Conservation (phyloP, 352 stramenopile genomes). For the Pythium coloratum region DNA sequence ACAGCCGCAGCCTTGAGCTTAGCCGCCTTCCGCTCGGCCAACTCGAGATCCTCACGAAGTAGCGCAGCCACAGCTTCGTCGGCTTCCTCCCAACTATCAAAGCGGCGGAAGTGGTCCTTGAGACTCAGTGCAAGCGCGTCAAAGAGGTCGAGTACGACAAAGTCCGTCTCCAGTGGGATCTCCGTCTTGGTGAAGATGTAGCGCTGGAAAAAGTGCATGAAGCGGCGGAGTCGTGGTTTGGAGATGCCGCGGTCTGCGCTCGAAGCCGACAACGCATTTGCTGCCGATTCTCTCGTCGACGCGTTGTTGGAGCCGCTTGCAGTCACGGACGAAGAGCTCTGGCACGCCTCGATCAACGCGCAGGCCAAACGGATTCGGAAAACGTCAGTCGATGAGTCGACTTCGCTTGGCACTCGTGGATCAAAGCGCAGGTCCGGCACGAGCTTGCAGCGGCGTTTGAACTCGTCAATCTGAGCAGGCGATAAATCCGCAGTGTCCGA, state of each 20-base stretch:
- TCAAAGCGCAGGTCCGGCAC: constrained; percentile 83
- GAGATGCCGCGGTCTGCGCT: constrained; percentile 85
- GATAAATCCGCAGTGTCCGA: constrained; percentile 22
- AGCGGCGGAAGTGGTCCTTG: constrained; percentile 70
- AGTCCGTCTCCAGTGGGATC: constrained; percentile 94
- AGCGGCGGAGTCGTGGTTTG: constrained; percentile 80
- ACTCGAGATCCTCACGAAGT: constrained; percentile 59
- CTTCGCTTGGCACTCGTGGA: constrained; percentile 83
- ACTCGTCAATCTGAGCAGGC: constrained; percentile 44
- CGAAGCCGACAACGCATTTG: constrained; percentile 17
- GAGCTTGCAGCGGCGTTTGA: constrained; percentile 63
- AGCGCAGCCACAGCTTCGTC: constrained; percentile 59
- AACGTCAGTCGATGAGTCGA: constrained; percentile 91
- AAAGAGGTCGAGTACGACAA: constrained; percentile 85
- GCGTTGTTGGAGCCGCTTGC: not conserved
- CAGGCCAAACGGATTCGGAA: constrained; percentile 95
- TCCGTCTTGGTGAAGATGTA: constrained; percentile 96
- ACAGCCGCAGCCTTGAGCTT: constrained; percentile 52
- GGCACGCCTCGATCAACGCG: constrained; percentile 90
- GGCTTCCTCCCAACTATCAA: constrained; percentile 78
- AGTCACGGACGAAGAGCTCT: constrained; percentile 27
- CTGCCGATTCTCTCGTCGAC: not conserved
- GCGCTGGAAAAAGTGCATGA: constrained; percentile 93
- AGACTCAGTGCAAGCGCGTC: constrained; percentile 54
- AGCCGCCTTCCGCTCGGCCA: constrained; percentile 56